Percentiles rank a stretch among this genome's conserved stretches.
phyloP scores from a whole-genome alignment of 2,329 filamentous ascomycete genomes.

The Hymenoscyphus linearis region DNA sequence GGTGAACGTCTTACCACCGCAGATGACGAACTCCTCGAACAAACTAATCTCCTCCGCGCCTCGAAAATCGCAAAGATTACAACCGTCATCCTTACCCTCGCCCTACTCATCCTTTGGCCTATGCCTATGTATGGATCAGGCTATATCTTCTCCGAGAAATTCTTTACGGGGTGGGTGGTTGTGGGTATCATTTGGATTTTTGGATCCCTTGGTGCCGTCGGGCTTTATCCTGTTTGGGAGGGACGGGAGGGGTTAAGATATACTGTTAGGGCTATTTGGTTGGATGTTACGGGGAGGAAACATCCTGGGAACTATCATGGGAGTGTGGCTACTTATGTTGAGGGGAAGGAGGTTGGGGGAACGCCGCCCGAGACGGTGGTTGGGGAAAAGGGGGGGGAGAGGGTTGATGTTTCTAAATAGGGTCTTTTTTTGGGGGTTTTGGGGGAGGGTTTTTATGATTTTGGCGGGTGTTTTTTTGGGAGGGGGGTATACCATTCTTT shows the following conservation, averaged over 20 bases:
- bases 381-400: too few relatives aligned
- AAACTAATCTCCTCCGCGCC: slow-evolving; percentile 47
- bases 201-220: slow-evolving; percentile 65
- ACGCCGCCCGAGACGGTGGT: too few relatives aligned
- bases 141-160: slow-evolving; percentile 76
- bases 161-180: slow-evolving; percentile 78
- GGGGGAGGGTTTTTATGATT: too few relatives aligned
- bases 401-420: too few relatives aligned
- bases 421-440: too few relatives aligned
- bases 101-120: slow-evolving; percentile 78
- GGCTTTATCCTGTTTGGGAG: slow-evolving; percentile 76
- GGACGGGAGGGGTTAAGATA: slow-evolving; percentile 61
- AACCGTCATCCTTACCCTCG: slow-evolving; percentile 61
- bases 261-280: slow-evolving; percentile 55
- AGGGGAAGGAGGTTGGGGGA: slow-evolving; percentile 24
- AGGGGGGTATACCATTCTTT: too few relatives aligned
- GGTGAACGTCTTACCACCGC: slow-evolving; percentile 39
- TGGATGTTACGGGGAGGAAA: slow-evolving; percentile 49
- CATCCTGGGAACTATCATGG: slow-evolving; percentile 27
- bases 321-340: slow-evolving; percentile 24
- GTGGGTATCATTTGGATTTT: slow-evolving; percentile 79
- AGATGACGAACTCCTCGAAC: slow-evolving; percentile 37
- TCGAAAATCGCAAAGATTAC: slow-evolving; percentile 44
- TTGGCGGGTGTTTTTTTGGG: too few relatives aligned
- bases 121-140: slow-evolving; percentile 83